phyloP scores from a whole-genome alignment of 2,329 filamentous ascomycete species.

The Corynespora cassiicola region DNA sequence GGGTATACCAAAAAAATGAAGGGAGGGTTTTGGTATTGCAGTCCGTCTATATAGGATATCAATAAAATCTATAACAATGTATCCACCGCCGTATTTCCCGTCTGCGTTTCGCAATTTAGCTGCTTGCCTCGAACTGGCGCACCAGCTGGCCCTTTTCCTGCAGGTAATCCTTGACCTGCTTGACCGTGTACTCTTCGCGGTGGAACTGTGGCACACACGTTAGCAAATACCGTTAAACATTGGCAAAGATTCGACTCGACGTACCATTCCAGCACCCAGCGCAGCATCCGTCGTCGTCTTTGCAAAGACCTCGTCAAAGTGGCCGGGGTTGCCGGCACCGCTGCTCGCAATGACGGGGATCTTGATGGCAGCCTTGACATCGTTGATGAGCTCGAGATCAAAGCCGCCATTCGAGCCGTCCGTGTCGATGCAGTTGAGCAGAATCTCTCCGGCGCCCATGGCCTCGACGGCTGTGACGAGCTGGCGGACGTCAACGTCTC shows the following conservation, averaged over 20 bases:
- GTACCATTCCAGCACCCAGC: slow-evolving; percentile 88
- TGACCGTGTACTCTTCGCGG: slow-evolving; percentile 90
- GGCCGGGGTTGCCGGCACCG: slow-evolving; percentile 83
- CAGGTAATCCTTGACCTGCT: slow-evolving; percentile 88
- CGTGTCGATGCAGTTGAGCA: slow-evolving; percentile 97
- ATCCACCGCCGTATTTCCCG: neutral
- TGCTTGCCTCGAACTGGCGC: slow-evolving; percentile 78
- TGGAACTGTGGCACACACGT: slow-evolving; percentile 72
- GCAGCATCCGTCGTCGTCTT: slow-evolving; percentile 89
- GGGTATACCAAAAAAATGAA: slow-evolving; percentile 10
- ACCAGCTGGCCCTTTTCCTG: slow-evolving; percentile 74
- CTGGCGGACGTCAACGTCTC: slow-evolving; percentile 91
- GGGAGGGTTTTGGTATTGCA: neutral
- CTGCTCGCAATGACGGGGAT: slow-evolving; percentile 97
- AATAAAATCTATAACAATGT: neutral
- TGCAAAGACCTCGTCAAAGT: slow-evolving; percentile 91
- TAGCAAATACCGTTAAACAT: slow-evolving; percentile 9
- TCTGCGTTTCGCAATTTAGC: slow-evolving; percentile 33
- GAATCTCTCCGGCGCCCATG: slow-evolving; percentile 92
- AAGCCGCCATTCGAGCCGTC: slow-evolving; percentile 95
- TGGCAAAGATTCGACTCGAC: slow-evolving; percentile 27
- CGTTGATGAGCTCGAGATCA: slow-evolving; percentile 86
- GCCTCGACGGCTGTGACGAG: slow-evolving; percentile 88
- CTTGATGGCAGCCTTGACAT: slow-evolving; percentile 84
- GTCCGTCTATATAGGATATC: slow-evolving; percentile 2